phyloP scores from a whole-genome alignment of 108 stramenopile species.

The Discostella pseudostelligera region DNA sequence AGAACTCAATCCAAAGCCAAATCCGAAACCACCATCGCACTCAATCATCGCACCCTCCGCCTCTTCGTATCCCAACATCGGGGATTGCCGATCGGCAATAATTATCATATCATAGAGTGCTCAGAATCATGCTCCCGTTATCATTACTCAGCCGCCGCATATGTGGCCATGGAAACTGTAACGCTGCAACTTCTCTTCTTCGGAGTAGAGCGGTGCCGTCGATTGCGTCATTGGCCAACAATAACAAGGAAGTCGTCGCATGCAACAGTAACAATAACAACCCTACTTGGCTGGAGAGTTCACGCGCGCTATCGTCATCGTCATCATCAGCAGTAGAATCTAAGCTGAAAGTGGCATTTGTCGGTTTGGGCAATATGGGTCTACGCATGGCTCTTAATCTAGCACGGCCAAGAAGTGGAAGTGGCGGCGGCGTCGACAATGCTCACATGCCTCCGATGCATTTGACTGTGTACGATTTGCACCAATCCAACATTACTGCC shows the following conservation, averaged over 20 bases:
- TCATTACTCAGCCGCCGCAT: background rate
- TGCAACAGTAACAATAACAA: too few species aligned
- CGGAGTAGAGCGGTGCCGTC: background rate
- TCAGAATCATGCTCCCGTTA: background rate
- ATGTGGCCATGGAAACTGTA: background rate
- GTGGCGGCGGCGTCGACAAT: background rate
- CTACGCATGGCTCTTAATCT: slow-evolving; percentile 83
- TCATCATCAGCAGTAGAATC: background rate
- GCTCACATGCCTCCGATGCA: slow-evolving; percentile 8
- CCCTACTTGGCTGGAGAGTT: background rate
- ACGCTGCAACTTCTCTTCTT: background rate
- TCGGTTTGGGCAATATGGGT: slow-evolving; percentile 95
- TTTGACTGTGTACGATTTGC: slow-evolving; percentile 32
- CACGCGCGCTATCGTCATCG: background rate
- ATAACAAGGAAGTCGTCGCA: too few species aligned
- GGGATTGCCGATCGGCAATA: too few species aligned
- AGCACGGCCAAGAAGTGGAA: slow-evolving; percentile 13
- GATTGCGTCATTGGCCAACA: background rate
- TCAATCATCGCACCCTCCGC: too few species aligned
- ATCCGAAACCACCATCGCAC: too few species aligned
- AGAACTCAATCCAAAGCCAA: too few species aligned
- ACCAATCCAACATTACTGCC: slow-evolving; percentile 17
- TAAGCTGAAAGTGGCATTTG: slow-evolving; percentile 63
- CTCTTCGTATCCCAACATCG: too few species aligned
- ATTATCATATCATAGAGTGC: too few species aligned